phyloP scores from a whole-genome alignment of 495 filamentous ascomycete species.

The Polyplosphaeria fusca region DNA sequence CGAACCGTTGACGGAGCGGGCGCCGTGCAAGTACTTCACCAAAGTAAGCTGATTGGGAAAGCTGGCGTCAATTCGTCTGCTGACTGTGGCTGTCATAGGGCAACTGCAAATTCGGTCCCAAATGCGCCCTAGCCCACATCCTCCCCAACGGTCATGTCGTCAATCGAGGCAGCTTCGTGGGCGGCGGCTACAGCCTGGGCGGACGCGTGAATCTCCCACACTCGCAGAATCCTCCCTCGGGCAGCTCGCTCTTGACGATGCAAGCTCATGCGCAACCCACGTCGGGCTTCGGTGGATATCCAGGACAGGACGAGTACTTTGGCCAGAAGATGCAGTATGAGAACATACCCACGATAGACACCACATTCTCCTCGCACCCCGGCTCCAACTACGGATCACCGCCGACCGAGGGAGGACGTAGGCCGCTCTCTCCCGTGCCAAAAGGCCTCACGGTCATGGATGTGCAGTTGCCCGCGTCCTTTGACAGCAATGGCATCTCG shows the following conservation, averaged over 20 bases:
- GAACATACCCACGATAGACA: slow-evolving; percentile 72
- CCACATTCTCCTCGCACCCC: slow-evolving; percentile 69
- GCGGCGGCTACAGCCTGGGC: slow-evolving; percentile 46
- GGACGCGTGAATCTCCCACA: slow-evolving; percentile 66
- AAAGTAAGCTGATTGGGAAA: slow-evolving; percentile 61
- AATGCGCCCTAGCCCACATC: slow-evolving; percentile 94
- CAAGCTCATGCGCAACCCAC: slow-evolving; percentile 39
- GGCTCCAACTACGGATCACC: slow-evolving; percentile 88
- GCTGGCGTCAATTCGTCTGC: background rate
- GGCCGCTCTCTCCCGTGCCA: slow-evolving; percentile 69
- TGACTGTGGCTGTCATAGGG: slow-evolving; percentile 53
- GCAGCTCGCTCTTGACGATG: slow-evolving; percentile 69
- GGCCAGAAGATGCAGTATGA: slow-evolving; percentile 45
- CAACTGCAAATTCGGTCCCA: slow-evolving; percentile 97
- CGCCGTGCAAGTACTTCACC: slow-evolving; percentile 95
- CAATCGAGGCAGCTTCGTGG: slow-evolving; percentile 56
- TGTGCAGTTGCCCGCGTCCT: slow-evolving; percentile 89
- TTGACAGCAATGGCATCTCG: slow-evolving; percentile 94
- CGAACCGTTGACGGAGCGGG: slow-evolving; percentile 71
- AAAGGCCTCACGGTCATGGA: slow-evolving; percentile 81
- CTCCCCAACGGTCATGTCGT: slow-evolving; percentile 89
- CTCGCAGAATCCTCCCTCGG: slow-evolving; percentile 70
- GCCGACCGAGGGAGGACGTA: slow-evolving; percentile 61
- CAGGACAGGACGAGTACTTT: slow-evolving; percentile 29
- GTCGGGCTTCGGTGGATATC: slow-evolving; percentile 13